These are phyloP conservation scores for Phyllosticta ampelicida DNA, from an alignment of 2,329 filamentous ascomycete genomes.

Conservation along the genomic window DNA sequence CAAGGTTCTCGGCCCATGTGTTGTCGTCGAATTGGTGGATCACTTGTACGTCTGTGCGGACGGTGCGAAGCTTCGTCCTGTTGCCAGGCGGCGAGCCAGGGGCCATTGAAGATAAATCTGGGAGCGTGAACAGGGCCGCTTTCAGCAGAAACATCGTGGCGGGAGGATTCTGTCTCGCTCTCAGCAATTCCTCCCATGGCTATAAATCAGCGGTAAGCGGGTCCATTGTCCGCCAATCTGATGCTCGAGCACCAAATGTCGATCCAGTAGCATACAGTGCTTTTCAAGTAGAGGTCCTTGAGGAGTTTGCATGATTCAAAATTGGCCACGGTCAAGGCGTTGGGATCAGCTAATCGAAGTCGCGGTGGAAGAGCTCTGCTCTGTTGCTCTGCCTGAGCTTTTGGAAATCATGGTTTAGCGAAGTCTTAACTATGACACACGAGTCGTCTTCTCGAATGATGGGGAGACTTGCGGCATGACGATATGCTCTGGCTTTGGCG, in stretches of 20 bases:
- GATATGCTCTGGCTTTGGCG: background rate
- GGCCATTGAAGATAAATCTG: background rate
- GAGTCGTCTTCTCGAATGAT: background rate
- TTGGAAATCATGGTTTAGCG: background rate
- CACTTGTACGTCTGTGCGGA: constrained; percentile 1
- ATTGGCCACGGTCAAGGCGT: background rate
- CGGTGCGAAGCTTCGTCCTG: background rate
- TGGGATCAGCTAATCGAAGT: background rate
- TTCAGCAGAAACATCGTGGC: background rate
- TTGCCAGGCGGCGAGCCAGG: background rate
- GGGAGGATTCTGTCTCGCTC: background rate
- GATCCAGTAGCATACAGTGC: background rate
- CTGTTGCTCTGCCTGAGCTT: background rate
- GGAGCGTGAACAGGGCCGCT: background rate
- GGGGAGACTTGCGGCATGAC: background rate
- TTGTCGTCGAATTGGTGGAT: constrained; percentile 19
- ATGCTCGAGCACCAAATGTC: background rate
- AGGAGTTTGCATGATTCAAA: background rate
- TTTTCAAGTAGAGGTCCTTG: background rate
- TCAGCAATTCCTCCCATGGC: background rate
- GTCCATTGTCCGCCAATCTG: background rate
- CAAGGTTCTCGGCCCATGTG: constrained; percentile 29
- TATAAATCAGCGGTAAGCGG: background rate
- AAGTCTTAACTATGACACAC: background rate
- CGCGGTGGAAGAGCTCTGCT: background rate